Percentiles rank a stretch among this genome's conserved stretches.
These are phyloP conservation scores for Biancaea sappan DNA, from an alignment of 306 rosid species.

Conservation along the genomic window DNA sequence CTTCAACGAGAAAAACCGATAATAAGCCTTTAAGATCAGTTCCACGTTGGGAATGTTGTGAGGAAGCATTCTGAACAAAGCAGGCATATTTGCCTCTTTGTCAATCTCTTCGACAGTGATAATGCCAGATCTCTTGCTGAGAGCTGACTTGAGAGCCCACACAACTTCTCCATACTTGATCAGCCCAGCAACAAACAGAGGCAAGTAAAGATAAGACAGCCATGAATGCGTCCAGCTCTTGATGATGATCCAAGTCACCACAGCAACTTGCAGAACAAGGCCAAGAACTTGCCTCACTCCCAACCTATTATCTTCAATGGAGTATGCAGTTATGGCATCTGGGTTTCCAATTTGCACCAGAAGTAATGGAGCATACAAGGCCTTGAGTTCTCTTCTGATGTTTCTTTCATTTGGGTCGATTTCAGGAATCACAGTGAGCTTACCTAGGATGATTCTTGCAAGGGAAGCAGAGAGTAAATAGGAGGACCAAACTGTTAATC, in stretches of 20 bases:
- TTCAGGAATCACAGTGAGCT: conserved; percentile 58
- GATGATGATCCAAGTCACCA: conserved; percentile 53
- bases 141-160: conserved; percentile 67
- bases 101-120: conserved; percentile 47
- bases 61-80: conserved; percentile 47
- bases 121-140: conserved; percentile 45
- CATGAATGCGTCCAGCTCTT: conserved; percentile 59
- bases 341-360: conserved; percentile 71
- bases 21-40: conserved; percentile 62
- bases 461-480: conserved; percentile 56
- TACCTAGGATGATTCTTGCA: conserved; percentile 55
- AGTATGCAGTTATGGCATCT: conserved; percentile 69
- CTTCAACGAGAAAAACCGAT: conserved; percentile 55
- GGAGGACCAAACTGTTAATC: conserved; percentile 60
- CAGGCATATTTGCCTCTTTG: conserved; percentile 47
- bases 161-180: conserved; percentile 68
- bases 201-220: conserved; percentile 60
- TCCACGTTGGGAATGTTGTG: conserved; percentile 46
- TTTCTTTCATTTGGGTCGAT: conserved; percentile 46
- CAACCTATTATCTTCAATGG: conserved; percentile 61
- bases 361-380: conserved; percentile 60
- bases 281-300: conserved; percentile 58
- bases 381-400: conserved; percentile 46
- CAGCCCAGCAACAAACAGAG: conserved; percentile 54
- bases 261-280: conserved; percentile 55